Conservation (phyloP, 2,329 filamentous ascomycete genomes). For the Epichloe hybrida region DNA sequence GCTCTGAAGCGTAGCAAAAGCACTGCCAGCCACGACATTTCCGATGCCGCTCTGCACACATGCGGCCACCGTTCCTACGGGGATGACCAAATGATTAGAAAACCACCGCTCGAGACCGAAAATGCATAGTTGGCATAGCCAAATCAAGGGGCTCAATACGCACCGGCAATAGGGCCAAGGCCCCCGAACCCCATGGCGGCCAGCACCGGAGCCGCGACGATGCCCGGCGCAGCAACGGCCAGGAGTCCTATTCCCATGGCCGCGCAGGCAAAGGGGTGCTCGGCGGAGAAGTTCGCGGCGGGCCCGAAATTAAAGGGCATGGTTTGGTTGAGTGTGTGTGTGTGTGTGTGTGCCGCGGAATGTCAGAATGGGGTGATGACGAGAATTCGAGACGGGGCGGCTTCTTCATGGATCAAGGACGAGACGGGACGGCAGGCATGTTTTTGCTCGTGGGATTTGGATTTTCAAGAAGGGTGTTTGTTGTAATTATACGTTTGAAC, state of each 20-base stretch:
- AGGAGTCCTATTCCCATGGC: neutral
- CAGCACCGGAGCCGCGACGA: neutral
- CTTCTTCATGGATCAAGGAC: too few relatives aligned
- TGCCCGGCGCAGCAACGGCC: neutral
- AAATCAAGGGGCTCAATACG: neutral
- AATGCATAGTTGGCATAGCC: too few relatives aligned
- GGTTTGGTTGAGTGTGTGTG: too few relatives aligned
- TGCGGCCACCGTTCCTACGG: neutral
- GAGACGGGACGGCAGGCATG: too few relatives aligned
- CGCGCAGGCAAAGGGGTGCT: neutral
- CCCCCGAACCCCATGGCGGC: neutral
- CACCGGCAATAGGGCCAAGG: neutral
- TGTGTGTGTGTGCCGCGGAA: too few relatives aligned
- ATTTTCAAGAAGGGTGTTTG: too few relatives aligned
- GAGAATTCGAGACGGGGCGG: too few relatives aligned
- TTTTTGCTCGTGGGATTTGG: too few relatives aligned
- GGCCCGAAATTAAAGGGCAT: too few relatives aligned
- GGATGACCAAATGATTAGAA: neutral
- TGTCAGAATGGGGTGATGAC: too few relatives aligned
- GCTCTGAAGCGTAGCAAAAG: constrained; percentile 20
- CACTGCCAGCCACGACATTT: constrained; percentile 10
- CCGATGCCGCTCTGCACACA: constrained; percentile 15
- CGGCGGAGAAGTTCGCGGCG: neutral
- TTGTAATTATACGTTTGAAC: too few relatives aligned
- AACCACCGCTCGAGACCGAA: neutral